Percentiles rank a stretch among this genome's conserved stretches.
phyloP scores from a whole-genome alignment of 2,329 filamentous ascomycete species.

The Nemania serpens region DNA sequence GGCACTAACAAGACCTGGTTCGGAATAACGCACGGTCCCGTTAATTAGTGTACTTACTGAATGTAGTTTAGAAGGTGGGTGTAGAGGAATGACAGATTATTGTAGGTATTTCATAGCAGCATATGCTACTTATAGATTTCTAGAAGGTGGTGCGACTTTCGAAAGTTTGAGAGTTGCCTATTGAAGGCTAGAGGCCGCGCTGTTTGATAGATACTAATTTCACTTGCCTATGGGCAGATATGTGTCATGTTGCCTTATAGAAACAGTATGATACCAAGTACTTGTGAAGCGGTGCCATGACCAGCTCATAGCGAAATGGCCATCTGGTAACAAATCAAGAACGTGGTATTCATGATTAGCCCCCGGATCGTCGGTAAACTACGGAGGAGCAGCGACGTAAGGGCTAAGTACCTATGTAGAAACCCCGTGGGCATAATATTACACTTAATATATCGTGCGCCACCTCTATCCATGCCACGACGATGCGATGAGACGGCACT shows the following conservation, averaged over 20 bases:
- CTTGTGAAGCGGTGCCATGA: background rate
- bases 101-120: too few relatives aligned
- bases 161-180: slow-evolving; percentile 10
- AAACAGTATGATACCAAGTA: background rate
- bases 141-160: slow-evolving; percentile 18
- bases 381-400: background rate
- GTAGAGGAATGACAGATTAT: slow-evolving; percentile 3
- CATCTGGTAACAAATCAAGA: slow-evolving; percentile 19
- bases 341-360: slow-evolving; percentile 26
- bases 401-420: too few relatives aligned
- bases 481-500: slow-evolving; percentile 16
- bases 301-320: slow-evolving; percentile 17
- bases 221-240: too few relatives aligned
- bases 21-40: background rate
- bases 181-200: slow-evolving; percentile 7
- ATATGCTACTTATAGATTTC: background rate
- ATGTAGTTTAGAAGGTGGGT: slow-evolving; percentile 1
- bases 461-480: slow-evolving; percentile 20
- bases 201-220: background rate
- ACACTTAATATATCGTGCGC: slow-evolving; percentile 18
- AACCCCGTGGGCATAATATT: background rate
- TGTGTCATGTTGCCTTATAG: background rate
- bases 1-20: background rate
- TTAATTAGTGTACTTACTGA: background rate
- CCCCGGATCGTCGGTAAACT: slow-evolving; percentile 15